Conservation (phyloP, 805 yeast genomes). For the Metschnikowia arizonensis region DNA sequence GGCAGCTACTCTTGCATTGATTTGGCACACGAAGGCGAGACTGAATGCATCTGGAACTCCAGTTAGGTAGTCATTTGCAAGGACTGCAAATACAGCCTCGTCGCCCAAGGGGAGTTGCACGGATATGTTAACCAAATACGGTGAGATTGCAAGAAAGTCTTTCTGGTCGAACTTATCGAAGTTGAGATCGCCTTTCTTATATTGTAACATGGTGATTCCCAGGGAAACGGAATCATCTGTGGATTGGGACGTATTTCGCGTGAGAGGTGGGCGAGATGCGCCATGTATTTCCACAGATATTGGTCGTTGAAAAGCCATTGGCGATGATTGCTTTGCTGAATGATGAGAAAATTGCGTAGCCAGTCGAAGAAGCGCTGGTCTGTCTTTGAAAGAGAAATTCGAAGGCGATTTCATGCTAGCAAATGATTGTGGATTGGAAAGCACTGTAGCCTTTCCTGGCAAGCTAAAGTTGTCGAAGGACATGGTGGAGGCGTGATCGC, state of each 20-base stretch:
- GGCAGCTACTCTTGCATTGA: conserved; percentile 55
- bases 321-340: conserved; percentile 21
- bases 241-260: conserved; percentile 32
- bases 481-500: not conserved
- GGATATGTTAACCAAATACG: conserved; percentile 35
- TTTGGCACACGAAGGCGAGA: conserved; percentile 50
- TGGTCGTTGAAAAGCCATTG: conserved; percentile 16
- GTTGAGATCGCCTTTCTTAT: not conserved
- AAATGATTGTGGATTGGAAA: conserved; percentile 2
- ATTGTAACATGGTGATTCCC: conserved; percentile 10
- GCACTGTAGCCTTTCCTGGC: conserved; percentile 2
- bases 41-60: conserved; percentile 46
- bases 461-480: conserved; percentile 1
- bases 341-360: conserved; percentile 11
- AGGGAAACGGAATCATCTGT: conserved; percentile 31
- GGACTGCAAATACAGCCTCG: conserved; percentile 40
- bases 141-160: conserved; percentile 1
- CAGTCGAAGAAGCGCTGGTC: conserved; percentile 13
- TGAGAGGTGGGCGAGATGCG: conserved; percentile 25
- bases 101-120: conserved; percentile 44
- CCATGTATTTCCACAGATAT: conserved; percentile 8
- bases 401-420: conserved; percentile 1
- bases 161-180: conserved; percentile 14
- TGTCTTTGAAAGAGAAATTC: conserved; percentile 9
- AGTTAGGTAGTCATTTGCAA: conserved; percentile 48